Evolutionary conservation across 2,329 filamentous ascomycete genomes (phyloP), one percentile per base, ranked within the genome.

Genomic region (Penicillium frequentans): DNA sequence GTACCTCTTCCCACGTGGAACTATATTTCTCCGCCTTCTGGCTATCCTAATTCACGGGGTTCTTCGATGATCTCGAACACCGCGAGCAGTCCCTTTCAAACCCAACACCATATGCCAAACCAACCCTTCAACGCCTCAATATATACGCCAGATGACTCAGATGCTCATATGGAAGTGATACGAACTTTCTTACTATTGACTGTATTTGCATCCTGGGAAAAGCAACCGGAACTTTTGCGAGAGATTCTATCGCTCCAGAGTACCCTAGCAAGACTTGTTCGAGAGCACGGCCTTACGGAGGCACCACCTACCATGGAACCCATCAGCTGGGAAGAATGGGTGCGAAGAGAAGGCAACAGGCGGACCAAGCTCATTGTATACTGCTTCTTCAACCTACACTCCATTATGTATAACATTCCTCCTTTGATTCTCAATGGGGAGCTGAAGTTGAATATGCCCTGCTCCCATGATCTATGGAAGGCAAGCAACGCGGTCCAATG

Each of bases 371-470:
- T 84, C 52, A 81, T 84, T 57, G 80, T 84, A 57, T 81, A 84
- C 68, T 79, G 82, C 68, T 79, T 86, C 62, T 83, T 84, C 57
- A 85, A 86, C 63, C 75, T 86, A 2, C 84, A 86, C 59, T 84
- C 81, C 33, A 84, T 86, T 53, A 84, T 84, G 63, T 86, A 85
- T 73, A 83, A 86, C 67, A 82, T 85, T 14, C 82, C 84, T 27
- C 84, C 84, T 0, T 73, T 84, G 44, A 79, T 86, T 26, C 66
- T 84, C 52, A 85, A 82, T 63, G 76, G 77, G 31, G 82, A 86
- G 67, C 67, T 86, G 50, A 79, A 79, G 51, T 68, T 85, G 60
- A 78, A 78, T 50, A 78, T 86, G 61, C 84, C 84, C 0, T 82
- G 79, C 58, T 80, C 77, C 46, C 79, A 80, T 33, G 79, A 81